A percentile compares a stretch with the other conserved stretches of the same genome.
Evolutionary conservation across 164 flowering plant species (phyloP).

Genomic region (Dillenia turbinata): DNA sequence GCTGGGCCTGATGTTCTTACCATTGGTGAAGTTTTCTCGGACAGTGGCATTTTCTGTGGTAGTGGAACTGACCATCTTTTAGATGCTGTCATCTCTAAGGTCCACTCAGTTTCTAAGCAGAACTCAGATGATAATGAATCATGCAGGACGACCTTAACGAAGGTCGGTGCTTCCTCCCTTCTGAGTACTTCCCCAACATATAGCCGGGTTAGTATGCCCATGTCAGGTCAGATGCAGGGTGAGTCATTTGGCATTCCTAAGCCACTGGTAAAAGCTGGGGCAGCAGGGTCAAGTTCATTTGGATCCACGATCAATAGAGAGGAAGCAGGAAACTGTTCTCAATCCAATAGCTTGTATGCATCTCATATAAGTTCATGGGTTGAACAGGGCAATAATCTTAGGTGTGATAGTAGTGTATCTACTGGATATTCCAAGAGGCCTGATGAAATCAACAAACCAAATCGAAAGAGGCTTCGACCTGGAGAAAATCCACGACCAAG

Average conservation of each 20-base stretch:
- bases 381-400: conserved; percentile 44
- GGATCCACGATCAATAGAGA: conserved; percentile 37
- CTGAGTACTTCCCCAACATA: conserved; percentile 27
- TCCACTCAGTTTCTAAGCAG: conserved; percentile 38
- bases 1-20: conserved; percentile 19
- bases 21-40: conserved; percentile 34
- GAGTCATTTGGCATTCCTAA: conserved; percentile 34
- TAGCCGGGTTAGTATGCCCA: conserved; percentile 16
- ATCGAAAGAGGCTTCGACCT: conserved; percentile 88
- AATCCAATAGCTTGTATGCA: conserved; percentile 36
- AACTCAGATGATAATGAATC: conserved; percentile 51
- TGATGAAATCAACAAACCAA: conserved; percentile 52
- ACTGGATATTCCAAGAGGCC: conserved; percentile 59
- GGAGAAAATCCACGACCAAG: conserved; percentile 95
- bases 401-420: conserved; percentile 44
- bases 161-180: conserved; percentile 43
- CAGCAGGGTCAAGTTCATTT: conserved; percentile 34
- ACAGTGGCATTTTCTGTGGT: conserved; percentile 40
- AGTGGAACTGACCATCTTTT: conserved; percentile 54
- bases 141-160: conserved; percentile 50
- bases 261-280: conserved; percentile 24
- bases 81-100: conserved; percentile 84
- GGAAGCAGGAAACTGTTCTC: conserved; percentile 37
- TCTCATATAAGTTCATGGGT: conserved; percentile 71
- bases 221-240: conserved; percentile 27